These are phyloP conservation scores for Teratosphaeria viscida DNA, from an alignment of 2,329 filamentous ascomycete species.

Conservation along the genomic window DNA sequence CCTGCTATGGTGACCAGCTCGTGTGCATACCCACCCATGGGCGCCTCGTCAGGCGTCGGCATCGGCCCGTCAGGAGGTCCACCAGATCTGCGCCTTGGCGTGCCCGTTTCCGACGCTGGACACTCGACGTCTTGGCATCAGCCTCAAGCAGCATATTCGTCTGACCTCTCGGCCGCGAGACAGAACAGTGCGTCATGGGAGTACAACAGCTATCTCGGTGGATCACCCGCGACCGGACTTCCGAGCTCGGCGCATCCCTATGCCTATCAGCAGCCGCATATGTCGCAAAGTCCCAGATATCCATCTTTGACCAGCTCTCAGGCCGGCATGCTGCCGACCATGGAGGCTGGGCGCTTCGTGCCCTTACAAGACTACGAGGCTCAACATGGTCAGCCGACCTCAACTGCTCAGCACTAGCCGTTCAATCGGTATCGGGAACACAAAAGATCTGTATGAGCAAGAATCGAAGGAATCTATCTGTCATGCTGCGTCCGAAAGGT, in stretches of 20 bases:
- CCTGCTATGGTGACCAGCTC: conserved; percentile 16
- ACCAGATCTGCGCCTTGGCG: conserved; percentile 29
- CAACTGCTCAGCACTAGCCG: conserved; percentile 10
- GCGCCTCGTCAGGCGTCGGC: conserved; percentile 21
- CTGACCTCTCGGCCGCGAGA: conserved; percentile 17
- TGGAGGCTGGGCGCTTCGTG: conserved; percentile 20
- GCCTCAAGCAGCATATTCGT: conserved; percentile 22
- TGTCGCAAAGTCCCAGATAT: conserved; percentile 6
- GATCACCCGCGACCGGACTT: conserved; percentile 21
- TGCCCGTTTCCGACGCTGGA: conserved; percentile 19
- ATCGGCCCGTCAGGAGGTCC: conserved; percentile 26
- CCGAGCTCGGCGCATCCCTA: conserved; percentile 21
- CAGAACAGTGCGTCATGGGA: conserved; percentile 19
- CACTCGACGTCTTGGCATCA: conserved; percentile 25
- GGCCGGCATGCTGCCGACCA: conserved; percentile 12
- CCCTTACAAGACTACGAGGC: conserved; percentile 25
- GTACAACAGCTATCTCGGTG: conserved; percentile 17
- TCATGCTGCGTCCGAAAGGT: neutral
- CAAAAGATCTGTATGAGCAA: neutral
- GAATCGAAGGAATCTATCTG: neutral
- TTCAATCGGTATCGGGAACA: neutral
- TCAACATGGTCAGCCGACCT: conserved; percentile 21
- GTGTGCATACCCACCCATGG: conserved; percentile 17
- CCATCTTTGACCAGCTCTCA: conserved; percentile 18
- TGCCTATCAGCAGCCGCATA: conserved; percentile 15